phyloP scores from a whole-genome alignment of 2,329 filamentous ascomycete species.

The Phaeosphaeria sp. region DNA sequence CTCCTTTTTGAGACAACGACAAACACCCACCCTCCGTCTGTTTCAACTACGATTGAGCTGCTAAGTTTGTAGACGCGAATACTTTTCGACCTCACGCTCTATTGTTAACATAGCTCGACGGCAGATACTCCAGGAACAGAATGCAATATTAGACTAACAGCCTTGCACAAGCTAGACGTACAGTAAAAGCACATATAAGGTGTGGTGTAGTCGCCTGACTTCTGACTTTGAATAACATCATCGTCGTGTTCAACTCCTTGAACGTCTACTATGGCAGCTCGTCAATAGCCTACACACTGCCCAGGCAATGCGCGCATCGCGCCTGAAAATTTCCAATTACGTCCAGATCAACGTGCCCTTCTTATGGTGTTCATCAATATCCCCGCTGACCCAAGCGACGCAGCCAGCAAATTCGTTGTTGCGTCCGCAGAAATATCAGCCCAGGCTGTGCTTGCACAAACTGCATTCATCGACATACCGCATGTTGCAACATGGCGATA shows the following conservation, averaged over 20 bases:
- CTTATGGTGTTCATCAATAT: slow-evolving; percentile 44
- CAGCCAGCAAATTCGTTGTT: slow-evolving; percentile 37
- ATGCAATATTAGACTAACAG: background rate
- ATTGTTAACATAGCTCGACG: slow-evolving; percentile 1
- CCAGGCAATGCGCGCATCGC: slow-evolving; percentile 14
- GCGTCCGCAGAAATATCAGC: slow-evolving; percentile 33
- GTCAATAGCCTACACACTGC: background rate
- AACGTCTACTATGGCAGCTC: background rate
- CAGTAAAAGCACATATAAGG: background rate
- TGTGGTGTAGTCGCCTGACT: background rate
- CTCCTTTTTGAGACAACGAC: no score
- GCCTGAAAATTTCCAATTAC: slow-evolving; percentile 41
- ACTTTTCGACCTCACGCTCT: slow-evolving; percentile 7
- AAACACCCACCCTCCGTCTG: no score
- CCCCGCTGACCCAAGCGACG: slow-evolving; percentile 40
- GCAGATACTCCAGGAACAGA: background rate
- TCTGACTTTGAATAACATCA: background rate
- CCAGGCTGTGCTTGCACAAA: slow-evolving; percentile 13
- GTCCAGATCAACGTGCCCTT: slow-evolving; percentile 48
- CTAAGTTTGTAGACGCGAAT: background rate
- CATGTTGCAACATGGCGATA: slow-evolving; percentile 49
- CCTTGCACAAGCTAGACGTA: background rate
- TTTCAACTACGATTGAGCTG: no score
- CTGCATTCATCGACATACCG: slow-evolving; percentile 38
- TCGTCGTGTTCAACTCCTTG: background rate